phyloP scores from a whole-genome alignment of 495 filamentous ascomycete genomes.

The Pseudomonodictys pantanalensis region DNA sequence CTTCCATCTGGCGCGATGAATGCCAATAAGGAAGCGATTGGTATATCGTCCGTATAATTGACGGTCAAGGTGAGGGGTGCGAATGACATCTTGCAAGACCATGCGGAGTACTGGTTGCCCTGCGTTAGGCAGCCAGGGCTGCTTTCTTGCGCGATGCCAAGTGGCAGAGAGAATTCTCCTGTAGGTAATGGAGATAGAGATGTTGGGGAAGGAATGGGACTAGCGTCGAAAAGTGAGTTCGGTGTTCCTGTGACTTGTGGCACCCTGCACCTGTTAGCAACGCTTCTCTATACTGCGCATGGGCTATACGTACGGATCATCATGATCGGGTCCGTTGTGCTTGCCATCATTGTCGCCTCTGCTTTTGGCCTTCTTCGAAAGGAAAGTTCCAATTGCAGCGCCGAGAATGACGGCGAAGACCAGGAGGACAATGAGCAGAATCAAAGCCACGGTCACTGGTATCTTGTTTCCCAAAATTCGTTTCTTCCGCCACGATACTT shows the following conservation, averaged over 20 bases:
- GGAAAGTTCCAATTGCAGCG: slow-evolving; percentile 42
- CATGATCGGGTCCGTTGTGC: not conserved
- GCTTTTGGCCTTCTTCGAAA: slow-evolving; percentile 24
- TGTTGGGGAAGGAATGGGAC: slow-evolving; percentile 58
- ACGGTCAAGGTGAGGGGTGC: slow-evolving; percentile 41
- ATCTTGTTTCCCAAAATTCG: slow-evolving; percentile 37
- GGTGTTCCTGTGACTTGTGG: slow-evolving; percentile 37
- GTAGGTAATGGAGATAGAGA: slow-evolving; percentile 59
- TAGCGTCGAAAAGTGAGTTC: slow-evolving; percentile 62
- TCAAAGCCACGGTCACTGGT: slow-evolving; percentile 39
- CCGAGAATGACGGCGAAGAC: slow-evolving; percentile 46
- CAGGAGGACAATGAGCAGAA: slow-evolving; percentile 55
- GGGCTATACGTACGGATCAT: slow-evolving; percentile 27
- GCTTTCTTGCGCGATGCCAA: slow-evolving; percentile 52
- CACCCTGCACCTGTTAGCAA: slow-evolving; percentile 1
- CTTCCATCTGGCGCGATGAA: slow-evolving; percentile 40
- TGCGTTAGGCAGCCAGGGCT: slow-evolving; percentile 66
- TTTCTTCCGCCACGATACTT: slow-evolving; percentile 19
- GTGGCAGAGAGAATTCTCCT: slow-evolving; percentile 62
- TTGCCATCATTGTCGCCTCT: not conserved
- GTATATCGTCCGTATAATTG: slow-evolving; percentile 19
- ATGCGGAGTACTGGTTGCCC: slow-evolving; percentile 58
- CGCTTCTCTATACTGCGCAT: not conserved
- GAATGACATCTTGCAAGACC: slow-evolving; percentile 59
- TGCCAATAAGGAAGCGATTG: slow-evolving; percentile 26